Evolutionary conservation across 2,329 filamentous ascomycete species (phyloP).

Genomic region (Monilinia fructicola): DNA sequence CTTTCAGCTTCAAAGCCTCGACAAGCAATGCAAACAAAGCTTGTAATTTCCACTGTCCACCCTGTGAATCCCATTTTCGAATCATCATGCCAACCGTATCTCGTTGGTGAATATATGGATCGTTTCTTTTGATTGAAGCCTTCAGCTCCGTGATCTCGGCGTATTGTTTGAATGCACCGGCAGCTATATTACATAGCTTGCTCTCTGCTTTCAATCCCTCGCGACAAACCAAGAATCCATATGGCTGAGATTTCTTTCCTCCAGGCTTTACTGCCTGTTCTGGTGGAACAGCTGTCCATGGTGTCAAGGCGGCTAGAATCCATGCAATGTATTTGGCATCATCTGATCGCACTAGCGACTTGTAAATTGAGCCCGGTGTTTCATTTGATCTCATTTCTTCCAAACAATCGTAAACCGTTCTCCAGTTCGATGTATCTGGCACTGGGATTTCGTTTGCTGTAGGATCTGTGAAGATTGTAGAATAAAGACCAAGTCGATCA

Average conservation of each 20-base stretch:
- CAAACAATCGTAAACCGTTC: constrained; percentile 62
- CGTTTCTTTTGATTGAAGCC: constrained; percentile 49
- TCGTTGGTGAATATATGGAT: constrained; percentile 51
- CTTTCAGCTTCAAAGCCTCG: constrained; percentile 53
- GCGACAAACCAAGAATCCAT: constrained; percentile 63
- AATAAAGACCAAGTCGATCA: constrained; percentile 65
- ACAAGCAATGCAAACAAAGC: constrained; percentile 66
- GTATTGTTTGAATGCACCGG: constrained; percentile 62
- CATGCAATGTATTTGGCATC: constrained; percentile 73
- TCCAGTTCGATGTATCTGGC: constrained; percentile 63
- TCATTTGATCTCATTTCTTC: constrained; percentile 49
- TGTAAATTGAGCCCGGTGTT: constrained; percentile 50
- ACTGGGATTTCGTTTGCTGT: constrained; percentile 50
- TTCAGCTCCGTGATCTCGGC: constrained; percentile 64
- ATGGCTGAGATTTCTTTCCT: constrained; percentile 55
- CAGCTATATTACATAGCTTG: constrained; percentile 68
- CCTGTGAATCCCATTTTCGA: constrained; percentile 63
- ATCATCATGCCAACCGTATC: constrained; percentile 74
- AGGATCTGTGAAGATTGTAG: constrained; percentile 72
- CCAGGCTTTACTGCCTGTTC: constrained; percentile 43
- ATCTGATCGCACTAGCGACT: constrained; percentile 58
- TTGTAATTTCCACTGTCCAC: constrained; percentile 68
- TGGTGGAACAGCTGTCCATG: constrained; percentile 61
- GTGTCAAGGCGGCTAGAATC: constrained; percentile 71
- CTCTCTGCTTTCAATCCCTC: constrained; percentile 81